Evolutionary conservation across 106 monocot species (phyloP).

Genomic region (Xerophyta viscosa): DNA sequence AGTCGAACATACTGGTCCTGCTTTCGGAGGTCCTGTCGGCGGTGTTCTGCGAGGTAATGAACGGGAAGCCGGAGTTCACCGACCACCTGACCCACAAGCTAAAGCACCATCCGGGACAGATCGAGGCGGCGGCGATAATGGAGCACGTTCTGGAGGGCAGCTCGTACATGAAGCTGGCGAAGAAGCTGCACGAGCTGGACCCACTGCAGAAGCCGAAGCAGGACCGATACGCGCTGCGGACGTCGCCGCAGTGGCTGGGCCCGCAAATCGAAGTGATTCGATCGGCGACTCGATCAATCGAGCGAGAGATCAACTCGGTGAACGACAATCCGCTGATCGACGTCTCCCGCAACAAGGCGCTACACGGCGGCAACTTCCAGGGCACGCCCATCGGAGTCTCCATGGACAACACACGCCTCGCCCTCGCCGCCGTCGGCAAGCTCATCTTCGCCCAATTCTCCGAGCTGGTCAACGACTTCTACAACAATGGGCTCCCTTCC

Average conservation of each 20-base stretch:
- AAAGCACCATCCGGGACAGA: slow-evolving; percentile 37
- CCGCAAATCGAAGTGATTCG: slow-evolving; percentile 36
- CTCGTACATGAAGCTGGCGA: slow-evolving; percentile 32
- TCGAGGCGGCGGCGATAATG: slow-evolving; percentile 39
- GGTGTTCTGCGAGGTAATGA: slow-evolving; percentile 1
- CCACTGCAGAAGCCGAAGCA: slow-evolving; percentile 37
- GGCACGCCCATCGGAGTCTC: slow-evolving; percentile 54
- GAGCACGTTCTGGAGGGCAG: slow-evolving; percentile 32
- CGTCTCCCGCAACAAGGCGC: slow-evolving; percentile 28
- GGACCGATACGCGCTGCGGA: slow-evolving; percentile 29
- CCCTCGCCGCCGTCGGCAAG: slow-evolving; percentile 59
- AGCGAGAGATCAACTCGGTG: slow-evolving; percentile 43
- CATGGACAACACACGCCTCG: slow-evolving; percentile 47
- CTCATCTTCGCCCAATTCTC: slow-evolving; percentile 78
- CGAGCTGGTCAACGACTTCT: slow-evolving; percentile 67
- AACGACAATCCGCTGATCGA: slow-evolving; percentile 50
- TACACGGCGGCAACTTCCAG: slow-evolving; percentile 46
- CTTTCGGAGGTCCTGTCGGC: neutral
- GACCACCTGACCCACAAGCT: slow-evolving; percentile 7
- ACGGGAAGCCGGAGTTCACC: neutral
- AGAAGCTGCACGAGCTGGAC: slow-evolving; percentile 28
- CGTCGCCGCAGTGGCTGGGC: slow-evolving; percentile 39
- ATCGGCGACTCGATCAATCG: slow-evolving; percentile 17
- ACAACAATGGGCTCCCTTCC: slow-evolving; percentile 38
- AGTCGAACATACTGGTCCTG: neutral